These are phyloP conservation scores for Triadica sebifera DNA, from an alignment of 345 rosid species.

Conservation along the genomic window DNA sequence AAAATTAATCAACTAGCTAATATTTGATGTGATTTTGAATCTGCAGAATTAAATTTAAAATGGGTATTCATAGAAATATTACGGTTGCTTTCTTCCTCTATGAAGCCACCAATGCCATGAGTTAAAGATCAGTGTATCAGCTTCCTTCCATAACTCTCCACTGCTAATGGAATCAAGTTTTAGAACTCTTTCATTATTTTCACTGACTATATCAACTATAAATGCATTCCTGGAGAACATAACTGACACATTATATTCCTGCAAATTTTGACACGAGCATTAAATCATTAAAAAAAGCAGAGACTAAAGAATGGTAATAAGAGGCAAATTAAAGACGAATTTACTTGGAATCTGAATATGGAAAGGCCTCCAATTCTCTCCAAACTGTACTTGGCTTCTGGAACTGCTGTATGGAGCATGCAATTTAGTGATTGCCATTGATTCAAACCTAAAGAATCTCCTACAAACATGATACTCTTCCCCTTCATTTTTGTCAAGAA, in stretches of 20 bases:
- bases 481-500: slow-evolving; percentile 35
- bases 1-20: background rate
- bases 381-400: background rate
- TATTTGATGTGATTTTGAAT: background rate
- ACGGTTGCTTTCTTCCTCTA: slow-evolving; percentile 13
- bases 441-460: slow-evolving; percentile 48
- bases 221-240: slow-evolving; percentile 9
- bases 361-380: background rate
- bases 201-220: slow-evolving; percentile 6
- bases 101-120: slow-evolving; percentile 23
- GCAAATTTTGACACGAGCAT: background rate
- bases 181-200: slow-evolving; percentile 5
- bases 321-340: background rate
- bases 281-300: background rate
- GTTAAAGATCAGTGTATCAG: slow-evolving; percentile 13
- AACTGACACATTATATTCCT: slow-evolving; percentile 1
- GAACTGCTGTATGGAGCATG: slow-evolving; percentile 36
- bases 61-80: background rate
- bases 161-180: slow-evolving; percentile 12
- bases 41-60: background rate
- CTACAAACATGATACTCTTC: slow-evolving; percentile 51
- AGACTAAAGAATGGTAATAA: background rate
- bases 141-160: slow-evolving; percentile 1
- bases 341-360: slow-evolving; percentile 4
- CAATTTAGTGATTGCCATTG: slow-evolving; percentile 53